These are phyloP conservation scores for Aureobasidium pullulans DNA, from an alignment of 2,329 filamentous ascomycete genomes.

Conservation along the genomic window DNA sequence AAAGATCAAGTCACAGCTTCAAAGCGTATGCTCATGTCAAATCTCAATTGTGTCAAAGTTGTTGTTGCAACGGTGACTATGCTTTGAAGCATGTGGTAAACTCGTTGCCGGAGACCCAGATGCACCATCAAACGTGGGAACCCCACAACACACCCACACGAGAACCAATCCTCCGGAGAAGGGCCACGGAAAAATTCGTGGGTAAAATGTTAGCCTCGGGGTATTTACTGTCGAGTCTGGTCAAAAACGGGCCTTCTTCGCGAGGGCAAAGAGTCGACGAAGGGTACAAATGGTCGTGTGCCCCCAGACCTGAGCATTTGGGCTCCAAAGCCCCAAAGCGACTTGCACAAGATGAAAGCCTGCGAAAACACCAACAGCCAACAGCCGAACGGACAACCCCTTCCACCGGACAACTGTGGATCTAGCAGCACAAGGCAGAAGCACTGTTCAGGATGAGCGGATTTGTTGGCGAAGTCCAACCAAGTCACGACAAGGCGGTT, in stretches of 20 bases:
- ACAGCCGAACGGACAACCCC: neutral
- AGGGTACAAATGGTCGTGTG: constrained; percentile 13
- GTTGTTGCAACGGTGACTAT: neutral
- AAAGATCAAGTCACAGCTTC: neutral
- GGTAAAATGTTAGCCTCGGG: constrained; percentile 14
- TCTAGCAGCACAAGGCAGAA: neutral
- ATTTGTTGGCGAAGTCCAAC: neutral
- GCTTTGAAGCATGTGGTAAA: neutral
- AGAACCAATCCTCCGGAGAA: constrained; percentile 8
- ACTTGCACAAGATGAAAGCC: neutral
- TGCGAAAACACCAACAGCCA: neutral
- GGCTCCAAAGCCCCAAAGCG: neutral
- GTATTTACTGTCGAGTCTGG: constrained; percentile 6
- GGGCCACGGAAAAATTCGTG: constrained; percentile 11
- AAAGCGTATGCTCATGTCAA: neutral
- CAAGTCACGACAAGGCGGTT: neutral
- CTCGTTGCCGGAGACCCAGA: neutral
- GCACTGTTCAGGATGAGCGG: neutral
- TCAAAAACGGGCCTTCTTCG: constrained; percentile 14
- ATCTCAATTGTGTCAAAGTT: neutral
- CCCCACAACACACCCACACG: constrained; percentile 13
- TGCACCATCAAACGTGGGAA: constrained; percentile 3
- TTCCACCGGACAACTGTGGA: neutral
- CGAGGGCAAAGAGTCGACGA: neutral
- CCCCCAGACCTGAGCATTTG: constrained; percentile 3